Percentiles rank a stretch among this genome's conserved stretches.
Evolutionary conservation across 1,284 basidiomycete species (phyloP).

Genomic region (Cyathus olla): DNA sequence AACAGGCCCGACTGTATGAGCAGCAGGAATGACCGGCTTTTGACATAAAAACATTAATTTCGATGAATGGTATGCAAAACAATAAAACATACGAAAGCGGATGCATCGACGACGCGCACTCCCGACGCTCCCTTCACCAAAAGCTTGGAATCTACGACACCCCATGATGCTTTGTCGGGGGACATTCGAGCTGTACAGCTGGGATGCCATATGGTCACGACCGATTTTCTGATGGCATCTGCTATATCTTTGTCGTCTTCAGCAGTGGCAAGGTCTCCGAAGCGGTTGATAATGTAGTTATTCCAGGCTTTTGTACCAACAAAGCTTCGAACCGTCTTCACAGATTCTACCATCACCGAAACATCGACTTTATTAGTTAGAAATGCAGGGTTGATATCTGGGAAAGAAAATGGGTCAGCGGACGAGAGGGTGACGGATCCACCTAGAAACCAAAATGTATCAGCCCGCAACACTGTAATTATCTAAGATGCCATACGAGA

Average conservation of each 20-base stretch:
- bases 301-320: background rate
- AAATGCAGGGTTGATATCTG: slow-evolving; percentile 1
- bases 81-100: slow-evolving; percentile 20
- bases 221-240: slow-evolving; percentile 13
- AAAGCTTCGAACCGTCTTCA: background rate
- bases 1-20: slow-evolving; percentile 26
- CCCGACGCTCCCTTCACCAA: slow-evolving; percentile 28
- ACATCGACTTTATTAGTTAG: background rate
- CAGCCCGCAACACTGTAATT: background rate
- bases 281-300: background rate
- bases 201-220: slow-evolving; percentile 27
- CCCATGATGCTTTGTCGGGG: slow-evolving; percentile 13
- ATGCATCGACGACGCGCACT: slow-evolving; percentile 33
- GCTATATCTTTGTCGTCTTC: background rate
- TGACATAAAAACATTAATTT: background rate
- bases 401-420: background rate
- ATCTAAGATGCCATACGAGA: background rate
- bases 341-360: background rate
- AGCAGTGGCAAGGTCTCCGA: background rate
- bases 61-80: background rate
- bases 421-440: background rate
- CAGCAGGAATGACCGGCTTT: background rate
- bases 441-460: background rate
- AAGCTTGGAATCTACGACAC: slow-evolving; percentile 29
- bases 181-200: slow-evolving; percentile 32